Percentiles rank a stretch among this genome's conserved stretches.
Conservation (phyloP, 2,329 filamentous ascomycete species). For the Arthrobotrys sphaeroides region DNA sequence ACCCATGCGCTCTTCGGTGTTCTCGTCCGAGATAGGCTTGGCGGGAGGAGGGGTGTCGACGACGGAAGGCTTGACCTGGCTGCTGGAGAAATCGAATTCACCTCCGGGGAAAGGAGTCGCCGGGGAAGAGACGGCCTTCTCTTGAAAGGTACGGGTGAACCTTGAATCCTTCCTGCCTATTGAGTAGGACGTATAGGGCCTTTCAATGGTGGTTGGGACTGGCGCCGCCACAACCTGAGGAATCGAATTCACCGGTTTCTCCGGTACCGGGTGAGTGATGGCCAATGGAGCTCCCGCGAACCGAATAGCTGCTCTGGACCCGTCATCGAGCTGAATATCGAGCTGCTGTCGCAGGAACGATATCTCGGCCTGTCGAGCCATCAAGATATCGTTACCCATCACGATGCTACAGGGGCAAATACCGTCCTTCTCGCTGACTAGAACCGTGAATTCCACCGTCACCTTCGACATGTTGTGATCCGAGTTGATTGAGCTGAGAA, state of each 20-base stretch:
- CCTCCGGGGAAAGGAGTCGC: slow-evolving; percentile 37
- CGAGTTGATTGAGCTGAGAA: slow-evolving; percentile 9
- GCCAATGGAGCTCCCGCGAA: slow-evolving; percentile 48
- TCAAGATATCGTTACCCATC: slow-evolving; percentile 48
- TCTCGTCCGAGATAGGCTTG: slow-evolving; percentile 2
- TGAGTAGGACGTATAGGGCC: slow-evolving; percentile 44
- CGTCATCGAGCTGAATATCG: slow-evolving; percentile 49
- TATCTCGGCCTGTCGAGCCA: slow-evolving; percentile 49
- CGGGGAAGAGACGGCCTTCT: slow-evolving; percentile 43
- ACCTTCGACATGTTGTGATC: slow-evolving; percentile 43
- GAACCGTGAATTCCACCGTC: slow-evolving; percentile 47
- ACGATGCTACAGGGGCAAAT: slow-evolving; percentile 50
- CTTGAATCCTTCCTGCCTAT: slow-evolving; percentile 51
- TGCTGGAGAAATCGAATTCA: slow-evolving; percentile 41
- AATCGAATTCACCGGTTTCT: slow-evolving; percentile 38
- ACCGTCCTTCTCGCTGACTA: slow-evolving; percentile 50
- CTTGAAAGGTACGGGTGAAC: slow-evolving; percentile 49
- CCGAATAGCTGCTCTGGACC: slow-evolving; percentile 43
- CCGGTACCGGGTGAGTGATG: slow-evolving; percentile 40
- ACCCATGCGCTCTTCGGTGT: slow-evolving; percentile 37
- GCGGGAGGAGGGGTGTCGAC: slow-evolving; percentile 11
- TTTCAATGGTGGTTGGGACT: slow-evolving; percentile 11
- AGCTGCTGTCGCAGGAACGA: slow-evolving; percentile 40
- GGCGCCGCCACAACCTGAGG: slow-evolving; percentile 8
- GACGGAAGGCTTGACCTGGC: slow-evolving; percentile 15